Conservation (phyloP, 192 early-diverging fungal genomes). For the Umbelopsis isabellina region DNA sequence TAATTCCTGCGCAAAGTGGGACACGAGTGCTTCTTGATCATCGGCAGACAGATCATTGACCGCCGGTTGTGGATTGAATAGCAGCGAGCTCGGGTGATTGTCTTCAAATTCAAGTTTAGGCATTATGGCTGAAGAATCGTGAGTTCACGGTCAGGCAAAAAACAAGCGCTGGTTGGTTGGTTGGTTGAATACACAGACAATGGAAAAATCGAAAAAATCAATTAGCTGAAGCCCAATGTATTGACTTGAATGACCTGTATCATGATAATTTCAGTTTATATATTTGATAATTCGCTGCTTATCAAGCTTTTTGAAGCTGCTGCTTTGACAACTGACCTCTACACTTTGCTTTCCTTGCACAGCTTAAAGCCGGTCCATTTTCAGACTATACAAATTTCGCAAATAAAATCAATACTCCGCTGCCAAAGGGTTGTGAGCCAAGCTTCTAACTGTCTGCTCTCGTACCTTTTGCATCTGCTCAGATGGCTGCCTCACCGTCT, state of each 20-base stretch:
- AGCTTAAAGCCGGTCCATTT: too few relatives aligned
- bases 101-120: slow-evolving; percentile 8
- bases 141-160: not conserved
- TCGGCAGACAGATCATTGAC: not conserved
- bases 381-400: too few relatives aligned
- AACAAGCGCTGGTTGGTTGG: not conserved
- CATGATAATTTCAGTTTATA: too few relatives aligned
- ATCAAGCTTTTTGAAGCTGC: too few relatives aligned
- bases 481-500: slow-evolving; percentile 18
- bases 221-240: too few relatives aligned
- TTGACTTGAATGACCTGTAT: too few relatives aligned
- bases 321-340: too few relatives aligned
- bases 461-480: slow-evolving; percentile 9
- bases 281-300: too few relatives aligned
- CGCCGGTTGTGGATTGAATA: slow-evolving; percentile 1
- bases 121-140: not conserved
- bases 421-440: not conserved
- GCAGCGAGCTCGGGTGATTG: not conserved
- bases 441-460: not conserved
- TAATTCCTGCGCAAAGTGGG: slow-evolving; percentile 14
- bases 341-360: too few relatives aligned
- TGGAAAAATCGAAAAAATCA: too few relatives aligned
- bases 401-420: not conserved
- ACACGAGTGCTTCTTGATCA: slow-evolving; percentile 21
- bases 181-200: not conserved